Conservation (phyloP, 1,139 yeast species). For the Candida albicans region DNA sequence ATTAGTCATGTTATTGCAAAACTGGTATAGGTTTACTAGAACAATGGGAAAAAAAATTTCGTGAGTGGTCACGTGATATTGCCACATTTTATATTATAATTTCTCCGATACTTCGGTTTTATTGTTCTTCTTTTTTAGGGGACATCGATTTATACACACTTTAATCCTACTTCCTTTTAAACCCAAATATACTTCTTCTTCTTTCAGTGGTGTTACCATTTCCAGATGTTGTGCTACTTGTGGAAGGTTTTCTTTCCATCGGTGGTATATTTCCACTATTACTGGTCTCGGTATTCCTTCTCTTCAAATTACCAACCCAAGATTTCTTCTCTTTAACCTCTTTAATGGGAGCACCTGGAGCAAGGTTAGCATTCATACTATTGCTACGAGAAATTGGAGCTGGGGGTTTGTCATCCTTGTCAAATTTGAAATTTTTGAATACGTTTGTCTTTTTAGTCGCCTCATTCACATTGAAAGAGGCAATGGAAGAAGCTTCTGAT, state of each 20-base stretch:
- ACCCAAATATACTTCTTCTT: slow-evolving; percentile 40
- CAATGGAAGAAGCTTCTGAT: slow-evolving; percentile 17
- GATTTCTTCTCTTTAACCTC: slow-evolving; percentile 37
- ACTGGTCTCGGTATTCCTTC: slow-evolving; percentile 31
- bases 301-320: slow-evolving; percentile 45
- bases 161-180: slow-evolving; percentile 27
- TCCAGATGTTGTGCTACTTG: slow-evolving; percentile 11
- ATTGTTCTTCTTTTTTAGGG: too few relatives aligned
- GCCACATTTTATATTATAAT: neutral
- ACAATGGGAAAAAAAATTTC: slow-evolving; percentile 1
- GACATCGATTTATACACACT: too few relatives aligned
- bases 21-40: neutral
- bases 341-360: slow-evolving; percentile 2
- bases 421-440: slow-evolving; percentile 15
- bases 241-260: slow-evolving; percentile 18
- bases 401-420: slow-evolving; percentile 12
- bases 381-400: slow-evolving; percentile 13
- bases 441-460: slow-evolving; percentile 11
- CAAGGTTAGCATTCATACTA: slow-evolving; percentile 4
- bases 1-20: too few relatives aligned
- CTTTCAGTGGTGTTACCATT: slow-evolving; percentile 18
- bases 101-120: too few relatives aligned
- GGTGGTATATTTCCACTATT: slow-evolving; percentile 12
- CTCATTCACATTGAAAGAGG: slow-evolving; percentile 12
- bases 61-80: neutral